Percentiles rank a stretch among this genome's conserved stretches.
phyloP scores from a whole-genome alignment of 2,329 filamentous ascomycete species.

The Curvularia verruculosa region DNA sequence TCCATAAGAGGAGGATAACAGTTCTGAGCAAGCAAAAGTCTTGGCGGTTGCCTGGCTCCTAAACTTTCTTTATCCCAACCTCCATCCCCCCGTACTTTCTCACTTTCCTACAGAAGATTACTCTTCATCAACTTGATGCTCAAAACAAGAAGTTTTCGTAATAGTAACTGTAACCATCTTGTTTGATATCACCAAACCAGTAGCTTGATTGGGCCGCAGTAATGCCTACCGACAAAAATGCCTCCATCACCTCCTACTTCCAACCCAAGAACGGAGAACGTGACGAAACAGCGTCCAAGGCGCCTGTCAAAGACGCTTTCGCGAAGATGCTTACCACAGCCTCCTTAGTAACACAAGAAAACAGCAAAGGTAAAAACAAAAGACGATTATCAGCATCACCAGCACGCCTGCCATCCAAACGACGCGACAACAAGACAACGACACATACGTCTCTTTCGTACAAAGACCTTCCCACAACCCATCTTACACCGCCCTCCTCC shows the following conservation, averaged over 20 bases:
- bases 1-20: no score
- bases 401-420: conserved; percentile 3
- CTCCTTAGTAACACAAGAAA: not conserved
- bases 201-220: not conserved
- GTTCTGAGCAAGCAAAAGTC: not conserved
- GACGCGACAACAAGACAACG: conserved; percentile 1
- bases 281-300: not conserved
- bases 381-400: conserved; percentile 2
- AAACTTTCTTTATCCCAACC: no score
- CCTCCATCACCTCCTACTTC: conserved; percentile 10
- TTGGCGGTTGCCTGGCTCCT: not conserved
- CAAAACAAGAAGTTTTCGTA: no score
- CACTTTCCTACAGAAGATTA: not conserved
- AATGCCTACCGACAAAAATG: conserved; percentile 1
- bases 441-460: conserved; percentile 17
- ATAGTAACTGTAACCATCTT: not conserved
- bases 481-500: not conserved
- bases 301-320: not conserved
- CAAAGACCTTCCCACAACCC: conserved; percentile 12
- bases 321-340: not conserved
- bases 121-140: not conserved
- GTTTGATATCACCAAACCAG: not conserved
- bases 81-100: not conserved
- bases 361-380: conserved; percentile 6
- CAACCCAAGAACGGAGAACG: not conserved